These are phyloP conservation scores for Lactarius trivialis DNA, from an alignment of 768 basidiomycete species.

Conservation along the genomic window DNA sequence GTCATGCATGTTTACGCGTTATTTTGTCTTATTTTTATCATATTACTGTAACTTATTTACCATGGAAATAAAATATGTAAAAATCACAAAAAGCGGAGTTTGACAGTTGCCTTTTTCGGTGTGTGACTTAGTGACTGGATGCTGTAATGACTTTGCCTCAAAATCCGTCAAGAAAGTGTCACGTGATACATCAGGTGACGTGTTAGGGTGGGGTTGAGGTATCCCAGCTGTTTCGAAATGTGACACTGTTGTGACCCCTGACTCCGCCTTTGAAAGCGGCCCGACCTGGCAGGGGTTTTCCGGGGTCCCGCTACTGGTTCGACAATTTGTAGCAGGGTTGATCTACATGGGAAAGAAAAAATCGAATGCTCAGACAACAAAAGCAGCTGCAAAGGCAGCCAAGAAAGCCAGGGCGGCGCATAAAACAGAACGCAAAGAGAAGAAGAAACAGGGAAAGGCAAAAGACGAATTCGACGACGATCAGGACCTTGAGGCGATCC, in stretches of 20 bases:
- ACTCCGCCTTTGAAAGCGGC: background rate
- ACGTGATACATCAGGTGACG: no score
- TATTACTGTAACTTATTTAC: no score
- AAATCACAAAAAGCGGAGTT: no score
- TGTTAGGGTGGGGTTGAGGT: no score
- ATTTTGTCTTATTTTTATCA: no score
- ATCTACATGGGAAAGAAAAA: constrained; percentile 51
- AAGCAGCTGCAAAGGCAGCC: constrained; percentile 45
- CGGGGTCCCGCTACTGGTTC: background rate
- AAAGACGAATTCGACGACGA: constrained; percentile 52
- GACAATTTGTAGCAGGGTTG: background rate
- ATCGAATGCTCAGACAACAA: constrained; percentile 29
- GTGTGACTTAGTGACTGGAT: no score
- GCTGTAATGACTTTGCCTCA: no score
- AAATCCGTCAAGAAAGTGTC: no score
- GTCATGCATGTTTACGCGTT: no score
- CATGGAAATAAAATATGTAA: no score
- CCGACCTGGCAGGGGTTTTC: background rate
- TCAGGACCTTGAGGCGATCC: constrained; percentile 76
- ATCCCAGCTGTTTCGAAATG: no score
- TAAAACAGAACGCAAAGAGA: constrained; percentile 65
- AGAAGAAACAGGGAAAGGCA: constrained; percentile 49
- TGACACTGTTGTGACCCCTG: background rate
- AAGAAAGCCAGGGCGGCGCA: constrained; percentile 63
- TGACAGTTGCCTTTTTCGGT: no score